Evolutionary conservation across 2,329 filamentous ascomycete genomes (phyloP), one percentile per base, ranked within the genome.

Genomic region (Penicillium sp.): DNA sequence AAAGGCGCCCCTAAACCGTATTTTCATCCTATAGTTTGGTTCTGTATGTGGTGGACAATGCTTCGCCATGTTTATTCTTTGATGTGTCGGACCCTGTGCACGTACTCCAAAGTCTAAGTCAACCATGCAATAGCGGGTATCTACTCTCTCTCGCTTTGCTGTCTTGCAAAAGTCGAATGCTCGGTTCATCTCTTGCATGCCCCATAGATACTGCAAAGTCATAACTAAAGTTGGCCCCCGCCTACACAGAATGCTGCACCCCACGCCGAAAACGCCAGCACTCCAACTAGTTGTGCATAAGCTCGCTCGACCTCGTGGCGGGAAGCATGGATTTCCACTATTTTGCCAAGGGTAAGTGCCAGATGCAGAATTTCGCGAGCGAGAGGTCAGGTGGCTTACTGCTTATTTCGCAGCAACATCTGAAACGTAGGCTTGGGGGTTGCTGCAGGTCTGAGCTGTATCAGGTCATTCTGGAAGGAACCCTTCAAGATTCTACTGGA

Each of bases 271-370:
- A 16, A 19, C 19, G 4, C 27, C 44, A 49, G 19, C 9, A 49
- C 46, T 19, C 10, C 4, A 11, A 33, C 46, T 22, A 36, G 35
- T 18, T 35, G 40, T 14, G 14, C 37, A 53, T 31, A 40, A 24
- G 24, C 50, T 43, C 24, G 41, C 31, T 44, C 43, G 16, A 4
- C 43, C 41, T 54, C 52, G 41, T 54, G 41, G 41, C 52, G 39
- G n/a, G 16, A 5, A 7, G 31, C 33, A 46, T 44, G 40, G 40
- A 14, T 24, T 27, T 33, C 31, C 22, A 37, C 37, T 10, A n/a
- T 49, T 19, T 10, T 1, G n/a, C 31, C 46, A 35, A 31, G 46
- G 43, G 43, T 31, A 31, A 46, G 7, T 24, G 16, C 16, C 43
- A 27, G 24, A 46, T 31, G 7, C 31, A 19, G 14, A 44, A 7